Percentiles rank a stretch among this genome's conserved stretches.
phyloP scores from a whole-genome alignment of 139 green algal species.

The Parachlorella kessleri region DNA sequence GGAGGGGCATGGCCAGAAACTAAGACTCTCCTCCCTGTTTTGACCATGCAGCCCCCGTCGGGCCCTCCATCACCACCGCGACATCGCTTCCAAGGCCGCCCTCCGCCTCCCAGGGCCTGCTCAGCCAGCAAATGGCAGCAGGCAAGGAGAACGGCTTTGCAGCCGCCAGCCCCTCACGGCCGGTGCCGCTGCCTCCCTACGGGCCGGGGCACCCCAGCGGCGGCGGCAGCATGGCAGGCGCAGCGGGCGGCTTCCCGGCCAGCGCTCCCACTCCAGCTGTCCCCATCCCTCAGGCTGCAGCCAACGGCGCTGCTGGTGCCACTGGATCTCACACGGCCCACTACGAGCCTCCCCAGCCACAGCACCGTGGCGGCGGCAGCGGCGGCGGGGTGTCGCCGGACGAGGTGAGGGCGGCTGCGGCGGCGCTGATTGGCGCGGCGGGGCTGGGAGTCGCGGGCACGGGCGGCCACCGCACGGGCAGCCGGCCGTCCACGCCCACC shows the following conservation, averaged over 20 bases:
- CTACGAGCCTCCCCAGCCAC: not conserved
- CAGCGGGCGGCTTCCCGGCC: no score
- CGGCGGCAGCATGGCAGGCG: no score
- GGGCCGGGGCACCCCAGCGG: not conserved
- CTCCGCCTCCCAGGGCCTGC: conserved; percentile 24
- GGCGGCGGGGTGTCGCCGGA: not conserved
- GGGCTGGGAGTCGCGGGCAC: no score
- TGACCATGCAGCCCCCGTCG: no score
- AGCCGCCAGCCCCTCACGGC: not conserved
- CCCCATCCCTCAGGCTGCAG: not conserved
- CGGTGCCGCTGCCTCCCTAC: not conserved
- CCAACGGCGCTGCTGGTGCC: not conserved
- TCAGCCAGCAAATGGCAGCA: conserved; percentile 33
- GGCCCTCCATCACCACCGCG: no score
- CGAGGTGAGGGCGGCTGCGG: conserved; percentile 2
- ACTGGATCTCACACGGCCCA: not conserved
- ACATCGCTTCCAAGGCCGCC: no score
- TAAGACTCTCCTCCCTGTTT: no score
- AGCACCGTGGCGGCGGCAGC: conserved; percentile 11
- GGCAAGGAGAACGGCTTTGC: not conserved
- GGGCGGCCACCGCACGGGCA: conserved; percentile 9
- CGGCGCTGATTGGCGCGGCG: no score
- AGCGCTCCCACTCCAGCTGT: no score
- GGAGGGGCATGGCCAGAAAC: no score
- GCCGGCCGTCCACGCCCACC: conserved; percentile 13